Evolutionary conservation across 495 filamentous ascomycete genomes (phyloP).

Genomic region (Aspergillus leporis): DNA sequence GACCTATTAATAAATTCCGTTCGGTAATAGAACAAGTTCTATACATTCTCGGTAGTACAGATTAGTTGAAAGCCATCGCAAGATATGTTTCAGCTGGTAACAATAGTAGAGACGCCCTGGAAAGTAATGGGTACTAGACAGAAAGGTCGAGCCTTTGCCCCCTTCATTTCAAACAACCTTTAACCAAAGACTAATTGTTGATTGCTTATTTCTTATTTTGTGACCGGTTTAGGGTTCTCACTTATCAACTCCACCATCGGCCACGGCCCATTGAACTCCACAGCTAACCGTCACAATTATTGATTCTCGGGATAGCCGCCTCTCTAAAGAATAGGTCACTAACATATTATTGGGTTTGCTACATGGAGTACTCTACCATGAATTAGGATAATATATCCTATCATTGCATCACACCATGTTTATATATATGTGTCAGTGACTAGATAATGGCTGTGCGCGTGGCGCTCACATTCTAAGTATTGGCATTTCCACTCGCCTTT

Average conservation of each 20-base stretch:
- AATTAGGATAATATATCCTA: too few relatives aligned
- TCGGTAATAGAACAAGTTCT: not conserved
- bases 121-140: not conserved
- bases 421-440: too few relatives aligned
- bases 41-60: not conserved
- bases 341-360: not conserved
- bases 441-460: too few relatives aligned
- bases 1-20: not conserved
- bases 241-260: slow-evolving; percentile 10
- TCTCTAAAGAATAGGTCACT: not conserved
- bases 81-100: not conserved
- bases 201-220: slow-evolving; percentile 8
- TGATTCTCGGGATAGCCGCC: not conserved
- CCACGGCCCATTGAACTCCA: slow-evolving; percentile 12
- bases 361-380: not conserved
- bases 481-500: too few relatives aligned
- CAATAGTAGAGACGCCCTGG: not conserved
- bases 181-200: not conserved
- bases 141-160: not conserved
- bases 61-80: not conserved
- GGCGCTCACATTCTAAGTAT: too few relatives aligned
- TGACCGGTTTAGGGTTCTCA: slow-evolving; percentile 19
- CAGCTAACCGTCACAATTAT: slow-evolving; percentile 14
- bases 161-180: not conserved
- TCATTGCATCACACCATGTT: too few relatives aligned